Evolutionary conservation across 306 rosid species (phyloP), one percentile per base, ranked within the genome.

Genomic region (Gastrolobium bilobum): DNA sequence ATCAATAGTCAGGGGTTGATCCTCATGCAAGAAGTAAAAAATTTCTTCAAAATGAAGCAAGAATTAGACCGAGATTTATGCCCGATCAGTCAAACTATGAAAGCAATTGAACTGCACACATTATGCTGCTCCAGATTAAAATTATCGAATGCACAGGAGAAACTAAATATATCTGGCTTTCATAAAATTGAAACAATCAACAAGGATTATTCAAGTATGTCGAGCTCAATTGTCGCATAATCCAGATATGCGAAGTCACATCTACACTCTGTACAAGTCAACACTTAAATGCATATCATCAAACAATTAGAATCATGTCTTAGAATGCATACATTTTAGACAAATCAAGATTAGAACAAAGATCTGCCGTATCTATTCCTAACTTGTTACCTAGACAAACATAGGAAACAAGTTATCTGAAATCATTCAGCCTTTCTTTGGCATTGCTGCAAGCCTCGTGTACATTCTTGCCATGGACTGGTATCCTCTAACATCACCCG

Each of bases 401-500:
- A 42, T 5, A 52, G 35, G 61, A 64, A 77, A 74, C 73, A 57
- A 66, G 61, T 66, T 38, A 59, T 80, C 51, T 4, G 68, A 60
- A 13, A 60, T 44, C 33, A 80, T 75, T 92, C 89, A 96, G 57
- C 98, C 99, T 80, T 96, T 96, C 87, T 96, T 93, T 56, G 98
- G 97, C 96, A 96, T 96, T 77, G 97, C 97, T 9, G 99, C 99
- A 44, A 93, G 97, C 85, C 93, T 90, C 10, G 98, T 87, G 84
- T 93, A 96, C 99, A 96, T 96, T 82, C 91, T 90, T 73, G 99
- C 99, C 99, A 93, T 96, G 71, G 99, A 93, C 74, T 88, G 94
- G 79, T 65, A 90, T 48, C 99, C 99, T 86, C 91, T 88, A 70
- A 86, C 85, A 71, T 95, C 99, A 14, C 99, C 98, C 0, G 98